A percentile compares a stretch with the other conserved stretches of the same genome.
phyloP scores from a whole-genome alignment of 306 rosid species.

The Alnus rubra region DNA sequence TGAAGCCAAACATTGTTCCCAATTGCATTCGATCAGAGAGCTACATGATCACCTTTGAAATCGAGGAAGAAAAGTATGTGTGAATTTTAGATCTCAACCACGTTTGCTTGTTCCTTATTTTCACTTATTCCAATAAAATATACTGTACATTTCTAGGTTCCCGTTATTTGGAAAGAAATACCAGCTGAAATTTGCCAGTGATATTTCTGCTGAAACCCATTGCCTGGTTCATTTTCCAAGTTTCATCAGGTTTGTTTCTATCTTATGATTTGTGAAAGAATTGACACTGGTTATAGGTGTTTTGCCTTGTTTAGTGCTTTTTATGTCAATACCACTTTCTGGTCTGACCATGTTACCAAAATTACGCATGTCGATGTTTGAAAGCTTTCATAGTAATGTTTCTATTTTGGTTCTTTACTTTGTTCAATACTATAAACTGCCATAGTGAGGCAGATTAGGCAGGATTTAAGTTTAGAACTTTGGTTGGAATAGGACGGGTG shows the following conservation, averaged over 20 bases:
- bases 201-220: slow-evolving; percentile 74
- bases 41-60: slow-evolving; percentile 93
- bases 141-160: slow-evolving; percentile 57
- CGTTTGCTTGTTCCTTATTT: slow-evolving; percentile 21
- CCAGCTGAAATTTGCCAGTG: slow-evolving; percentile 84
- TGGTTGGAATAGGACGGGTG: neutral
- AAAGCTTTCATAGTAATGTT: slow-evolving; percentile 7
- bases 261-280: slow-evolving; percentile 23
- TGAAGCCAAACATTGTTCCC: slow-evolving; percentile 97
- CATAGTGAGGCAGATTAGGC: slow-evolving; percentile 11
- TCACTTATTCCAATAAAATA: slow-evolving; percentile 21
- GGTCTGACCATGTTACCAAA: neutral
- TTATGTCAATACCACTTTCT: neutral
- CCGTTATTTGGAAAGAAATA: slow-evolving; percentile 95
- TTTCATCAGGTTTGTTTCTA: slow-evolving; percentile 73
- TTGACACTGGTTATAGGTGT: slow-evolving; percentile 6
- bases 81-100: slow-evolving; percentile 17
- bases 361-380: slow-evolving; percentile 1
- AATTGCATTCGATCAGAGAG: slow-evolving; percentile 96
- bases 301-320: too few species aligned
- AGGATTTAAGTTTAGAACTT: slow-evolving; percentile 14
- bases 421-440: neutral
- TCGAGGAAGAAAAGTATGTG: slow-evolving; percentile 93
- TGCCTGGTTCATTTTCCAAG: slow-evolving; percentile 97
- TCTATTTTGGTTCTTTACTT: slow-evolving; percentile 5